A percentile compares a stretch with the other conserved stretches of the same genome.
Evolutionary conservation across 805 yeast genomes (phyloP).

Genomic region (Candida vartiovaarae): DNA sequence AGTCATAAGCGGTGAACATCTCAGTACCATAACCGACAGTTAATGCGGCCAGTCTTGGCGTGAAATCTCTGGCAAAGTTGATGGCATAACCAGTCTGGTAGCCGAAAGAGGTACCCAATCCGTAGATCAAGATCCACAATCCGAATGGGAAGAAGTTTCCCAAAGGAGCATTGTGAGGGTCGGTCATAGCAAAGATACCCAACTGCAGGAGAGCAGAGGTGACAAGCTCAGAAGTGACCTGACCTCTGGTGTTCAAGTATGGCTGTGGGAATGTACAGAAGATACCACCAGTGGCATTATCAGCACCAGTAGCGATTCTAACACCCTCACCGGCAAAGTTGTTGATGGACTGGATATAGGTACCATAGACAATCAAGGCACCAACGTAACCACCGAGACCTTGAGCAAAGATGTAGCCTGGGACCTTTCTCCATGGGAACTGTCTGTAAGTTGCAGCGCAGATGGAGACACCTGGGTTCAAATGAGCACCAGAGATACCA

Average conservation of each 20-base stretch:
- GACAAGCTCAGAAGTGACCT: constrained; percentile 41
- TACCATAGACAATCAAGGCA: constrained; percentile 38
- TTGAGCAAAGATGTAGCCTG: constrained; percentile 39
- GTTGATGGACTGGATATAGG: constrained; percentile 34
- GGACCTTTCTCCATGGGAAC: constrained; percentile 43
- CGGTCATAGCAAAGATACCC: constrained; percentile 44
- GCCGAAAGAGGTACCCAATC: constrained; percentile 42
- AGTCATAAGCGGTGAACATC: constrained; percentile 32
- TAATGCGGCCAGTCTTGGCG: constrained; percentile 43
- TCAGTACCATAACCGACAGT: constrained; percentile 40
- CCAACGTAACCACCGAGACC: constrained; percentile 43
- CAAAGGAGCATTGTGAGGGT: constrained; percentile 41
- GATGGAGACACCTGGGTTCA: constrained; percentile 47
- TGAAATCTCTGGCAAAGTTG: constrained; percentile 49
- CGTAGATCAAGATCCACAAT: constrained; percentile 36
- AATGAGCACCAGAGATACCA: constrained; percentile 53
- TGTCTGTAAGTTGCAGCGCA: constrained; percentile 41
- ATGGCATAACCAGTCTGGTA: constrained; percentile 50
- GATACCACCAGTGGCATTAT: constrained; percentile 32
- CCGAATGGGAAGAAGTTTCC: constrained; percentile 41
- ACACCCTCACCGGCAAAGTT: constrained; percentile 28
- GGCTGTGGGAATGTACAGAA: constrained; percentile 40
- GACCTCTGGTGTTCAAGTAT: constrained; percentile 35
- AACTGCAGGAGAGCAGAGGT: constrained; percentile 38
- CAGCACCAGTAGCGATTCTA: constrained; percentile 22